Percentiles rank a stretch among this genome's conserved stretches.
Evolutionary conservation across 331 rosid genomes (phyloP).

Genomic region (Telfairia occidentalis): DNA sequence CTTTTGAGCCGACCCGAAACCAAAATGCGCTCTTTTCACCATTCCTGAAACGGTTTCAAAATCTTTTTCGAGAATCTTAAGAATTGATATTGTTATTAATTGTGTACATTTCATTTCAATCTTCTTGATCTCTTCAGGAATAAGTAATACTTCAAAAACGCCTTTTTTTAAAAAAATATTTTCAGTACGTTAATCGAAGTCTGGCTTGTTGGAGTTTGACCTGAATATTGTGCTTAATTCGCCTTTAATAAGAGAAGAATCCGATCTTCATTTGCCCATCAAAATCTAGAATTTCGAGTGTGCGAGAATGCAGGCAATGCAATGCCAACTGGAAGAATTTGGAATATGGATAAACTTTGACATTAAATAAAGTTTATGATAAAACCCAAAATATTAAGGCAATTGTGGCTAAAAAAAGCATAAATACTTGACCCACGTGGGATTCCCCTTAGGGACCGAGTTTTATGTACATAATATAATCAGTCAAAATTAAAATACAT

Average conservation of each 20-base stretch:
- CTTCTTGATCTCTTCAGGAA: not conserved
- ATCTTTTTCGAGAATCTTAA: not conserved
- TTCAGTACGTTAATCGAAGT: not conserved
- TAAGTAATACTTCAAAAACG: not conserved
- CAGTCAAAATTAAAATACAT: slow-evolving; percentile 3
- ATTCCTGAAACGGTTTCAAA: not conserved
- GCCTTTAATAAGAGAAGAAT: not conserved
- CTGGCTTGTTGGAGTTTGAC: not conserved
- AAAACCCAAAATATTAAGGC: not conserved
- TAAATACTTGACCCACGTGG: not conserved
- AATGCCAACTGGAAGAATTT: not conserved
- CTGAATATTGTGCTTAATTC: not conserved
- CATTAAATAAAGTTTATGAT: not conserved
- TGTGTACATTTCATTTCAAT: not conserved
- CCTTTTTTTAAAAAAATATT: not conserved
- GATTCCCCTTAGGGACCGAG: not conserved
- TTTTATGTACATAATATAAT: slow-evolving; percentile 5
- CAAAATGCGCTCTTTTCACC: not conserved
- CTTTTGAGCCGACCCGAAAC: not conserved
- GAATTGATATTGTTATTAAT: not conserved
- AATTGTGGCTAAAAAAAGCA: not conserved
- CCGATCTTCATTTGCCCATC: no score
- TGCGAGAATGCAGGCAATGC: not conserved
- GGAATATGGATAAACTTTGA: not conserved
- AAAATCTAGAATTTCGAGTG: not conserved